Evolutionary conservation across 495 filamentous ascomycete species (phyloP), one percentile per base, ranked within the genome.

Genomic region (Evansstolkia leycettana): DNA sequence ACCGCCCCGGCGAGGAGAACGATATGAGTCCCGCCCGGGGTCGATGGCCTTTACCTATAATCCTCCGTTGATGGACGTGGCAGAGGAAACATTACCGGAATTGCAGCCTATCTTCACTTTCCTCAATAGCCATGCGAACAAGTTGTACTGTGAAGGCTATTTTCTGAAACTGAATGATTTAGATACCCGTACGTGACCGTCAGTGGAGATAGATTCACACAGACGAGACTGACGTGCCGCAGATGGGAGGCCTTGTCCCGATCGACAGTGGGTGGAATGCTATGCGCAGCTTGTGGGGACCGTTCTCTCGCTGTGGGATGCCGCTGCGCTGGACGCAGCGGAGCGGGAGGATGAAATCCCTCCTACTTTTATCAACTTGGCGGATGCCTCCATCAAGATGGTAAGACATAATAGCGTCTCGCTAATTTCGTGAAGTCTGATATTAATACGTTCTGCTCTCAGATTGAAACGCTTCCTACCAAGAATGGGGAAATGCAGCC

Each of bases 361-460:
- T 13, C 87, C 90, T 14, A 95, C 84, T 31, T 99, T 94, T 55
- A 81, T 99, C 50, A 99, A 99, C 56, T 65, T 99, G 42, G 87
- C 90, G 2, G 90, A 99, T 71, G 88, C 88, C 9, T 93, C 89
- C 1, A 82, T 99, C 48, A 94, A 89, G 51, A 93, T 94, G 89
- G 90, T 94, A 67, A 33, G 62, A 39, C 34, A n/a, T n/a, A 8
- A 8, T 42, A 6, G 23, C 31, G 17, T 8, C 18, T 31, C 32
- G 12, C 10, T 30, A 16, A 4, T 33, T 3, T 19, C 17, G n/a
- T 16, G 17, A 8, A 17, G 14, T 16, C 29, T 16, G 6, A 2
- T 5, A 17, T 16, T 31, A 31, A 31, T 15, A 16, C 27, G 12
- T 17, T n/a, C n/a, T n/a, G 12, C 15, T 6, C 11, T 7, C 48